Evolutionary conservation across 1,284 basidiomycete genomes (phyloP), one percentile per base, ranked within the genome.

Genomic region (Ustilago bromivora): DNA sequence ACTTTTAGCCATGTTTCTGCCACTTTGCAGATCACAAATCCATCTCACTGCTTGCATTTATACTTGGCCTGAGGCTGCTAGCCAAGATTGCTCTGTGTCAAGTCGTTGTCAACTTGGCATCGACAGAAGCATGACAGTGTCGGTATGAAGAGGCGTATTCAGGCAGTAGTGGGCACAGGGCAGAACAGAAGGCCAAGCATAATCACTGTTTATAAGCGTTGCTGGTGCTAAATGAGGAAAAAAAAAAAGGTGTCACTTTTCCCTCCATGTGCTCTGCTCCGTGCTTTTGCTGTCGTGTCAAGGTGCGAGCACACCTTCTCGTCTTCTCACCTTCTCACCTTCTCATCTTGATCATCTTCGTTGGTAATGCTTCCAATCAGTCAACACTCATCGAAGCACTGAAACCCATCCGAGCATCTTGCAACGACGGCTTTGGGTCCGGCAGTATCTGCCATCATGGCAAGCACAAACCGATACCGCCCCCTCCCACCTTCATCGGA

Each of bases 391-490:
- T 41, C 7, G 13, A 41, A 15, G 40, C 40, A 15, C 15, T 17
- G 15, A 7, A 17, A 41, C 13, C 12, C 40, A 41, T 17, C 17
- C 15, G 40, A 41, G 17, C 11, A 3, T 6, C 13, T 15, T 41
- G 7, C 13, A 15, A 15, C 40, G 17, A 41, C 12, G 40, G 12
- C 40, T 41, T 15, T 41, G 40, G 40, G 17, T 15, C 13, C 12
- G 13, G 40, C 40, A 12, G 40, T 41, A 15, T 15, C 40, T 41
- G 32, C 60, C 71, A 74, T n/a, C 43, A 74, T 74, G 71, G 62
- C 58, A 23, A 38, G 49, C 6, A 35, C 55, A 38, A 71, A 72
- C 43, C 58, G 69, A 34, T 76, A 76, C 41, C 74, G 66, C 34
- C 49, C 52, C 5, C 28, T 76, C 12, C 62, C 69, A 28, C 59